Evolutionary conservation across 2,329 filamentous ascomycete species (phyloP), one percentile per base, ranked within the genome.

Genomic region (Beauveria medogensis): DNA sequence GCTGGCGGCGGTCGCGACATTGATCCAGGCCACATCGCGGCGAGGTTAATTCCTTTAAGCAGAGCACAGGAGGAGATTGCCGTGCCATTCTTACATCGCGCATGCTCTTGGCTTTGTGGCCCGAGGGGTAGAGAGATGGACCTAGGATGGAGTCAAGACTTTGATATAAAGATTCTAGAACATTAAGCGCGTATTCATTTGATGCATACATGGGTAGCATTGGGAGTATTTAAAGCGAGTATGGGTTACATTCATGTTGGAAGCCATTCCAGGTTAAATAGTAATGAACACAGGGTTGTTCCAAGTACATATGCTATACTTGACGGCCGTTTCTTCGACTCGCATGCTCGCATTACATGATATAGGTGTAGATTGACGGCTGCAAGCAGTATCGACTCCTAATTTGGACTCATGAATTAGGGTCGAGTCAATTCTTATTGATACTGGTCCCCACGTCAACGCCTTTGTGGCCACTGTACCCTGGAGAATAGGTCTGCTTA

Each of bases 61-160:
- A 67, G 62, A 61, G 67, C 67, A 1, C 63, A 69, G 28, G 70
- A 72, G 1, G 75, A 77, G 62, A 71, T 67, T 52, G 72, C 68
- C 3, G 70, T 81, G n/a, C 78, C 80, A 0, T 81, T 82, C 64
- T 58, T 79, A 30, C 71, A 75, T 57, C 71, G 72, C n/a, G 78
- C 75, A 7, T 83, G 81, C 65, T 82, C 80, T 3, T 81, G 77
- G 77, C 70, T 65, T 12, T 83, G 81, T 54, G 68, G 78, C 0
- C 79, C 78, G 8, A 62, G 59, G n/a, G 82, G 61, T 46, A 52
- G 52, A 1, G 51, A 73, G 57, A 75, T 50, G 16, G 56, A 63
- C 2, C 10, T 55, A n/a, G 56, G 61, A 18, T 63, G 61, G 61
- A 54, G 56, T 50, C 28, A 46, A 12, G 43, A 53, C 40, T 59